Percentiles rank a stretch among this genome's conserved stretches.
These are phyloP conservation scores for Serendipita sp. DNA, from an alignment of 768 basidiomycete species.

Conservation along the genomic window DNA sequence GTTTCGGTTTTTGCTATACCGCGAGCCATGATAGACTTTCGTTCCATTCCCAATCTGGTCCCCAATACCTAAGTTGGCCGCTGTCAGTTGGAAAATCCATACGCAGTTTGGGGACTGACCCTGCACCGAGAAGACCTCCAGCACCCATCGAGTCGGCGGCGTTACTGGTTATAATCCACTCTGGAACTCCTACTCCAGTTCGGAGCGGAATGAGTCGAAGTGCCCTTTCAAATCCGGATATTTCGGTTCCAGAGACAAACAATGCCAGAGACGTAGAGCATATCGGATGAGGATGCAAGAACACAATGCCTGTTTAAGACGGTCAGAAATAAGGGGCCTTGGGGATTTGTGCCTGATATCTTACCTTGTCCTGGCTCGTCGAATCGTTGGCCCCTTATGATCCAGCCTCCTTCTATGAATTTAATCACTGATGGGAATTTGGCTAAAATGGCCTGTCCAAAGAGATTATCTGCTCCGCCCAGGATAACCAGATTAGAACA, in stretches of 20 bases:
- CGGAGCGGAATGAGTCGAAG: constrained; percentile 66
- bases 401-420: neutral
- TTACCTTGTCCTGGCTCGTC: neutral
- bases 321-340: neutral
- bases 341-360: neutral
- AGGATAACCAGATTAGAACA: constrained; percentile 16
- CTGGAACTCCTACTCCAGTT: constrained; percentile 59
- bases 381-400: neutral
- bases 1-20: too few relatives aligned
- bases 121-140: constrained; percentile 59
- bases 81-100: neutral
- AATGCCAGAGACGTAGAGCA: constrained; percentile 23
- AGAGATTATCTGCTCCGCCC: constrained; percentile 16
- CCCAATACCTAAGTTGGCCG: constrained; percentile 15
- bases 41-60: constrained; percentile 17
- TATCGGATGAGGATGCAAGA: constrained; percentile 49
- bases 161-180: constrained; percentile 53
- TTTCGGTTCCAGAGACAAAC: constrained; percentile 44
- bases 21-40: constrained; percentile 17
- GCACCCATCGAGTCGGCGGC: constrained; percentile 42
- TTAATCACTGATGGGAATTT: neutral
- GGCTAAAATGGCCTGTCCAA: constrained; percentile 2
- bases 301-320: constrained; percentile 30
- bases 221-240: constrained; percentile 45
- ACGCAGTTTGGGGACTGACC: constrained; percentile 29